Conservation (phyloP, 805 yeast genomes). For the Candida ficus region DNA sequence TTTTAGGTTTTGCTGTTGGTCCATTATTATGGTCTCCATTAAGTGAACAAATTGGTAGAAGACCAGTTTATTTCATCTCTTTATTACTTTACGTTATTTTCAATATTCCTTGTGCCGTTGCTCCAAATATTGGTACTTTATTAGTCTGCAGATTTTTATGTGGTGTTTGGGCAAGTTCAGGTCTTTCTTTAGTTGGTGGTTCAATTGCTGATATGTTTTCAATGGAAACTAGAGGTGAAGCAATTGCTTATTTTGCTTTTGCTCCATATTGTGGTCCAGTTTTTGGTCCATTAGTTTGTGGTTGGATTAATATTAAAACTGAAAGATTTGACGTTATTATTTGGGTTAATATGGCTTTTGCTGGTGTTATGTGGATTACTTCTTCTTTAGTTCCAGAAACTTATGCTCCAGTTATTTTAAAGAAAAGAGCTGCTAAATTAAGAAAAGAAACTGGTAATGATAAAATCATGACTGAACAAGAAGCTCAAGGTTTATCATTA, state of each 20-base stretch:
- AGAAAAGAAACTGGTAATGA: constrained; percentile 78
- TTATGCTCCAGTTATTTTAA: constrained; percentile 75
- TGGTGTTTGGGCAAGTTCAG: constrained; percentile 83
- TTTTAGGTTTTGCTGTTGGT: constrained; percentile 81
- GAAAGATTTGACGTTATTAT: constrained; percentile 63
- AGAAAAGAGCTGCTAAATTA: constrained; percentile 55
- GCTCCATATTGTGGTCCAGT: constrained; percentile 95
- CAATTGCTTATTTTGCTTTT: constrained; percentile 86
- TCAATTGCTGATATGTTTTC: constrained; percentile 86
- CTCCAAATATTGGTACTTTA: constrained; percentile 76
- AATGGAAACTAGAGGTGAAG: constrained; percentile 76
- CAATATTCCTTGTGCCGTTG: constrained; percentile 82
- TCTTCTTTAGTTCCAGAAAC: constrained; percentile 80
- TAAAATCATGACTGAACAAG: constrained; percentile 89
- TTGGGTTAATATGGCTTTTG: constrained; percentile 92
- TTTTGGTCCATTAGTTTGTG: constrained; percentile 82
- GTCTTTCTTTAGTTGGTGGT: constrained; percentile 84
- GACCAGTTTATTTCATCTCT: constrained; percentile 76
- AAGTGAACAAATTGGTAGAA: constrained; percentile 80
- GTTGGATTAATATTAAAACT: constrained; percentile 75
- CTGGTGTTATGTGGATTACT: constrained; percentile 75
- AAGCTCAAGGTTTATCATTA: constrained; percentile 69
- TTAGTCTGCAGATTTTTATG: constrained; percentile 80
- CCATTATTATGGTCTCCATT: constrained; percentile 89
- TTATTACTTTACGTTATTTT: constrained; percentile 69